Conservation (phyloP, 2,329 filamentous ascomycete genomes). For the Sporothrix euskadiensis region DNA sequence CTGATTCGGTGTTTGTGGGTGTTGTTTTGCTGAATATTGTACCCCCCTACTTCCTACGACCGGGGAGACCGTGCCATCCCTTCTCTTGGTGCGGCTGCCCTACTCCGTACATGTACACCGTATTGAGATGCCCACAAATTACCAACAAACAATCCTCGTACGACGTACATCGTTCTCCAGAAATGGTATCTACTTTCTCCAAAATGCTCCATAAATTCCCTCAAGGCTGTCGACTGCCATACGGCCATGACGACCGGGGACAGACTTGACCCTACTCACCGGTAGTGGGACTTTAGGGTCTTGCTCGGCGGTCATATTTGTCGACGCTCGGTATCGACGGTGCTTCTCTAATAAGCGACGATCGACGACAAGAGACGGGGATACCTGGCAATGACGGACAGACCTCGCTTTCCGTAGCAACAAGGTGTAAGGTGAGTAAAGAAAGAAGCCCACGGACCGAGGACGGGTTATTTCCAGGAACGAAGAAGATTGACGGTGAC, state of each 20-base stretch:
- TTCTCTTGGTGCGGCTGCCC: not conserved
- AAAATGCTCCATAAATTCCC: not conserved
- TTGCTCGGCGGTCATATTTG: not conserved
- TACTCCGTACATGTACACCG: not conserved
- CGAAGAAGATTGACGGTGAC: not conserved
- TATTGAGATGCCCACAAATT: not conserved
- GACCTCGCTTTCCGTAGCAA: not conserved
- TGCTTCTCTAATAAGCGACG: not conserved
- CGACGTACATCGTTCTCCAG: not conserved
- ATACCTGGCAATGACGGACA: not conserved
- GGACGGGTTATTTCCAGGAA: not conserved
- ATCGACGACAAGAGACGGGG: not conserved
- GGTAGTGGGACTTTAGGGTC: not conserved
- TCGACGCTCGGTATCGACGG: not conserved
- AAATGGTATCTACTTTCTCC: not conserved
- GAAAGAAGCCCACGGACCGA: not conserved
- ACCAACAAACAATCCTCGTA: not conserved
- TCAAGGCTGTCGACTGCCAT: not conserved
- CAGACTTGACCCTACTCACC: not conserved
- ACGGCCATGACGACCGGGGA: not conserved
- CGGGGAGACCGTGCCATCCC: conserved; percentile 23
- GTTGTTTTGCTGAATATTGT: not conserved
- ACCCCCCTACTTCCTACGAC: not conserved
- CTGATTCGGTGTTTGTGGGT: not conserved
- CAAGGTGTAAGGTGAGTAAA: not conserved